Evolutionary conservation across 495 filamentous ascomycete species (phyloP).

Genomic region (Amorphotheca resinae): DNA sequence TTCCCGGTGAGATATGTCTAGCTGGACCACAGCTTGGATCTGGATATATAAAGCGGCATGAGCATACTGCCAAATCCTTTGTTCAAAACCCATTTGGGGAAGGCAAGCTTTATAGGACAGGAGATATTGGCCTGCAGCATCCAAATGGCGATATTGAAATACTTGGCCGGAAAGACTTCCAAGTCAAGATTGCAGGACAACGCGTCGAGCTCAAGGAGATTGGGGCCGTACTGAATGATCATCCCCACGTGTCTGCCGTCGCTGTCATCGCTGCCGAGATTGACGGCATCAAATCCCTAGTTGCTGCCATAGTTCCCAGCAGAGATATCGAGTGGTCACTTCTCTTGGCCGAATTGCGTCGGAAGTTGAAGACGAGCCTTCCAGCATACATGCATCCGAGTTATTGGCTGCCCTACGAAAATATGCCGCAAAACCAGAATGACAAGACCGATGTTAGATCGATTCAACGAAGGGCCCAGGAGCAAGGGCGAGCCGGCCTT

Average conservation of each 20-base stretch:
- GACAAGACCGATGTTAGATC: too few species aligned
- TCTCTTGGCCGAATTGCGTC: too few species aligned
- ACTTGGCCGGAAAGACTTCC: slow-evolving; percentile 69
- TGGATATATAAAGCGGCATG: neutral
- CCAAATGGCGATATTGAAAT: slow-evolving; percentile 43
- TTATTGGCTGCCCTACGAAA: too few species aligned
- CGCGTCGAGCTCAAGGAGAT: slow-evolving; percentile 66
- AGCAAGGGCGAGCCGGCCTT: too few species aligned
- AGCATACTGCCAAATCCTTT: slow-evolving; percentile 4
- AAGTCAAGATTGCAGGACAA: slow-evolving; percentile 89
- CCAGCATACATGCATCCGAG: too few species aligned
- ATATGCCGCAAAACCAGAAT: too few species aligned
- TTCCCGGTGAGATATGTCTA: neutral
- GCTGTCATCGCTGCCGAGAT: neutral
- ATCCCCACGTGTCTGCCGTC: neutral
- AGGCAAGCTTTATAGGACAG: slow-evolving; percentile 16
- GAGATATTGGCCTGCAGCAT: slow-evolving; percentile 25
- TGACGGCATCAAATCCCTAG: neutral
- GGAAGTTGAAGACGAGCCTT: too few species aligned
- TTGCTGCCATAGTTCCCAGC: neutral
- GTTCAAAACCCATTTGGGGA: neutral
- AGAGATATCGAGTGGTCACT: too few species aligned
- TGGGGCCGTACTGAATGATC: neutral
- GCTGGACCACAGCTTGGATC: neutral
- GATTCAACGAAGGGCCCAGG: too few species aligned